Evolutionary conservation across 805 yeast species (phyloP).

Genomic region (Lipomyces mesembrius): DNA sequence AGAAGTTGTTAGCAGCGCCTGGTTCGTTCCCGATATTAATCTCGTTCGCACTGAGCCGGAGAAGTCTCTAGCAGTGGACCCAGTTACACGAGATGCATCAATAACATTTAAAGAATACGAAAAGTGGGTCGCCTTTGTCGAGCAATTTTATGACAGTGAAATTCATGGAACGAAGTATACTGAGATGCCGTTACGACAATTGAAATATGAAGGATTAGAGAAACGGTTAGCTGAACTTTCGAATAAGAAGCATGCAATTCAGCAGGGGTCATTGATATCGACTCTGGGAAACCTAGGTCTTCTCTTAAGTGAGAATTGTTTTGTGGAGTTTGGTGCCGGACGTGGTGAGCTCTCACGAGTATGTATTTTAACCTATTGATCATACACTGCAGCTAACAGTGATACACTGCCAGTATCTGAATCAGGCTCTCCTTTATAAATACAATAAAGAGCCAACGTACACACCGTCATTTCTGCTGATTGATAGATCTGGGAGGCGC

Average conservation of each 20-base stretch:
- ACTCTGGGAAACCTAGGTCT: conserved; percentile 56
- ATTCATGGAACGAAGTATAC: conserved; percentile 41
- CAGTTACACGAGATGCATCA: not conserved
- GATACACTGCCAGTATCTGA: conserved; percentile 29
- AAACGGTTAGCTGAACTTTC: conserved; percentile 55
- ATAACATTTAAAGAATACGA: conserved; percentile 18
- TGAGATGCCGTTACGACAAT: conserved; percentile 9
- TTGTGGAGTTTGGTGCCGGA: conserved; percentile 89
- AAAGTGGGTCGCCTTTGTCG: conserved; percentile 17
- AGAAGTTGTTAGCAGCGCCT: conserved; percentile 34
- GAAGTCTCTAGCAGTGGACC: not conserved
- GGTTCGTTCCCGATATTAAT: conserved; percentile 29
- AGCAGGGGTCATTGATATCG: conserved; percentile 80
- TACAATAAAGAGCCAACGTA: not conserved
- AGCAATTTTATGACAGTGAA: conserved; percentile 30
- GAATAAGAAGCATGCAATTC: conserved; percentile 76
- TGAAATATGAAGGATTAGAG: conserved; percentile 47
- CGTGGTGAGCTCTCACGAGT: conserved; percentile 76
- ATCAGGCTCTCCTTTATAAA: conserved; percentile 38
- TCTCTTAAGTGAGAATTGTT: conserved; percentile 46
- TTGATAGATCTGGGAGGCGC: conserved; percentile 78
- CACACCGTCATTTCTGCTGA: conserved; percentile 53
- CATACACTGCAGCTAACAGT: not conserved
- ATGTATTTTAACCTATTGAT: conserved; percentile 8
- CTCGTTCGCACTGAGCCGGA: not conserved